phyloP scores from a whole-genome alignment of 306 rosid species.

The Nissolia schottii region DNA sequence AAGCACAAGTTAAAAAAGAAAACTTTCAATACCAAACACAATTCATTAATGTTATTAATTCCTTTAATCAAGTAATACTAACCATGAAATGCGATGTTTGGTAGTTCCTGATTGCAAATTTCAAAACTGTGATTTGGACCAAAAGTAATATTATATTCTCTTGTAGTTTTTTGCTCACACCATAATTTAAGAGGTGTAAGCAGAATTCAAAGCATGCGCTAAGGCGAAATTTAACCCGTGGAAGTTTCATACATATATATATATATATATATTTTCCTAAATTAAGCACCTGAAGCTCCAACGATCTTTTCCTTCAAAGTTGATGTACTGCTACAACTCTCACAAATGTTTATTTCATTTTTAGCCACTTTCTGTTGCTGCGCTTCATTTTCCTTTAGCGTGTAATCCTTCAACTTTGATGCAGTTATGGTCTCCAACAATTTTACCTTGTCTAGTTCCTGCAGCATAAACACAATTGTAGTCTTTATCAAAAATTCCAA shows the following conservation, averaged over 20 bases:
- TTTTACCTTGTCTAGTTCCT: slow-evolving; percentile 31
- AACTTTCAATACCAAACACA: too few species aligned
- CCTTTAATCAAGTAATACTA: not conserved
- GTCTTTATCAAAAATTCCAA: not conserved
- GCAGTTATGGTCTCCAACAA: slow-evolving; percentile 23
- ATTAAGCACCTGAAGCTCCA: slow-evolving; percentile 22
- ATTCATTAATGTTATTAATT: not conserved
- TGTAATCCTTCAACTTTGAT: slow-evolving; percentile 18
- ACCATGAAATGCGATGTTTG: too few species aligned
- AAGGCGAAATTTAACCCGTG: too few species aligned
- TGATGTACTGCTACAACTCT: slow-evolving; percentile 22
- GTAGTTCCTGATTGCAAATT: too few species aligned
- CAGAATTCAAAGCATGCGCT: too few species aligned
- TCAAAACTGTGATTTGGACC: too few species aligned
- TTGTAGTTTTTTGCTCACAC: too few species aligned
- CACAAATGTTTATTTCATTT: slow-evolving; percentile 2
- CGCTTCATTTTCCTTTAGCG: not conserved
- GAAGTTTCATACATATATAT: too few species aligned
- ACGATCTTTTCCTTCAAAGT: slow-evolving; percentile 11
- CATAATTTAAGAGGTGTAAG: too few species aligned
- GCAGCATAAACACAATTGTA: slow-evolving; percentile 15
- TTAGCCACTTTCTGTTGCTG: slow-evolving; percentile 10
- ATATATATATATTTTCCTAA: not conserved
- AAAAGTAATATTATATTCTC: too few species aligned
- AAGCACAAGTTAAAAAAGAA: too few species aligned